Evolutionary conservation across 2,329 filamentous ascomycete species (phyloP).

Genomic region (Sphaceloma murrayae): DNA sequence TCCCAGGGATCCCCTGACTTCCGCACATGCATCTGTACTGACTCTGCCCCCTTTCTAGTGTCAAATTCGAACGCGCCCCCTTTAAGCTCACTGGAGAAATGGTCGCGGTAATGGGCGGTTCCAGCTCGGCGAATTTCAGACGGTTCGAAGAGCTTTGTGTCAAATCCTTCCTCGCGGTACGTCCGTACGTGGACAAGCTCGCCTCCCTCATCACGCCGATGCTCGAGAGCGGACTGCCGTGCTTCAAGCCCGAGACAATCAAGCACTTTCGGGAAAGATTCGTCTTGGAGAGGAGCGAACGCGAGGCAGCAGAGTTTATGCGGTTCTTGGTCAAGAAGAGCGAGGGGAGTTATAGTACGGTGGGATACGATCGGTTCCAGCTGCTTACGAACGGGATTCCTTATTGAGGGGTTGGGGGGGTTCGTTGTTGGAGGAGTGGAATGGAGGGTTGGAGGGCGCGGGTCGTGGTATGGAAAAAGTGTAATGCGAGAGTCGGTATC

Average conservation of each 20-base stretch:
- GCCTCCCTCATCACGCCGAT: slow-evolving; percentile 85
- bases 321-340: slow-evolving; percentile 81
- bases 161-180: slow-evolving; percentile 83
- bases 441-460: neutral
- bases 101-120: slow-evolving; percentile 97
- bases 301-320: slow-evolving; percentile 93
- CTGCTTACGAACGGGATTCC: slow-evolving; percentile 94
- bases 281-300: slow-evolving; percentile 80
- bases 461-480: no score
- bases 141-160: slow-evolving; percentile 96
- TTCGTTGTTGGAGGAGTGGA: neutral
- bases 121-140: slow-evolving; percentile 76
- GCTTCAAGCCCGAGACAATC: slow-evolving; percentile 94
- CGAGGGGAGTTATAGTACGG: slow-evolving; percentile 81
- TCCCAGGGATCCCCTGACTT: no score
- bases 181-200: slow-evolving; percentile 81
- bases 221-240: slow-evolving; percentile 91
- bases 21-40: no score
- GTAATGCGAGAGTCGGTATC: no score
- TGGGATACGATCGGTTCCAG: slow-evolving; percentile 97
- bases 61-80: slow-evolving; percentile 93
- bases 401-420: slow-evolving; percentile 45
- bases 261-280: slow-evolving; percentile 88
- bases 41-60: no score
- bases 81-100: slow-evolving; percentile 98